Percentiles rank a stretch among this genome's conserved stretches.
Conservation (phyloP, 768 basidiomycete species). For the Lactarius hatsudake region DNA sequence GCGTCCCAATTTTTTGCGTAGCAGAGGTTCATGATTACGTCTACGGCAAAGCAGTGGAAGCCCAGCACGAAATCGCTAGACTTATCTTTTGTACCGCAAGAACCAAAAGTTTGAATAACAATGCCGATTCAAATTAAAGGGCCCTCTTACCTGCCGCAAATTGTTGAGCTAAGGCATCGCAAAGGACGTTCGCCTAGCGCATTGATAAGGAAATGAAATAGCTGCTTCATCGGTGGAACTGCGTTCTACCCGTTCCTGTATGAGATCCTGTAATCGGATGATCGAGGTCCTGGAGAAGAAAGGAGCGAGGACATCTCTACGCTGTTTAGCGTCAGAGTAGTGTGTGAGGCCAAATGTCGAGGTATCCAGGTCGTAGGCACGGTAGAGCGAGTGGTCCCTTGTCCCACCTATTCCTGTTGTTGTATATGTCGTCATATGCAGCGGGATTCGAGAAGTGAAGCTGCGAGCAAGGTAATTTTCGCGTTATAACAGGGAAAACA, state of each 20-base stretch:
- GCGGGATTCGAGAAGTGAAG: constrained; percentile 9
- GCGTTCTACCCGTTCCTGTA: background rate
- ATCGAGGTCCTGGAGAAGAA: constrained; percentile 4
- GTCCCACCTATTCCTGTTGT: background rate
- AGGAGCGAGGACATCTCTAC: background rate
- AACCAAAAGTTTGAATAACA: background rate
- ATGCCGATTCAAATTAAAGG: background rate
- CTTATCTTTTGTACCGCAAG: no score
- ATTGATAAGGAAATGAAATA: background rate
- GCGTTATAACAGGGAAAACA: no score
- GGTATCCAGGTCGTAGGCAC: constrained; percentile 4
- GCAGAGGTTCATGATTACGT: background rate
- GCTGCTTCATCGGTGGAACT: background rate
- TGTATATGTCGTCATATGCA: constrained; percentile 2
- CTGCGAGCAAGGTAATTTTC: background rate
- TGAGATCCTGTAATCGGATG: background rate
- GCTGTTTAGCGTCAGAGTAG: constrained; percentile 7
- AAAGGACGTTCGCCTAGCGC: background rate
- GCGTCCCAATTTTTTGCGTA: background rate
- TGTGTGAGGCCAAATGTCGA: background rate
- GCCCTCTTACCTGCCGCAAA: background rate
- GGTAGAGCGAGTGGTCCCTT: constrained; percentile 1
- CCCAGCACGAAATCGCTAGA: constrained; percentile 3
- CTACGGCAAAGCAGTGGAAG: background rate
- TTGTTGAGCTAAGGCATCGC: background rate